Evolutionary conservation across 306 rosid species (phyloP).

Genomic region (Hippophae tibetana): DNA sequence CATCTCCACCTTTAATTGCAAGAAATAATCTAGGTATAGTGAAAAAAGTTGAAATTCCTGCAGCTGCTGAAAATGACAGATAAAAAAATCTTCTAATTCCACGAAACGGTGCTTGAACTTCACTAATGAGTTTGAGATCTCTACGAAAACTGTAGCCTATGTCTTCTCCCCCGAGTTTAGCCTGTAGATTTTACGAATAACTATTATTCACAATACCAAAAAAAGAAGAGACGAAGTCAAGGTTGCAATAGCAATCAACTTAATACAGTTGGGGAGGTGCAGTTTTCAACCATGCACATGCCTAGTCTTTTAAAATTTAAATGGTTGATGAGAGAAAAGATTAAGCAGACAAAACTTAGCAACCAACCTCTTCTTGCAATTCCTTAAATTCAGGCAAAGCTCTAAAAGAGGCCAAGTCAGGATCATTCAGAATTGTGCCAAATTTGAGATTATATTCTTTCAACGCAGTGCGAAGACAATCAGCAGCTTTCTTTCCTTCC

Average conservation of each 20-base stretch:
- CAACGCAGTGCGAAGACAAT: slow-evolving; percentile 75
- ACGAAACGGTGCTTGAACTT: slow-evolving; percentile 98
- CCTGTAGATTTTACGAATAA: slow-evolving; percentile 40
- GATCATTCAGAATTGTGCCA: slow-evolving; percentile 89
- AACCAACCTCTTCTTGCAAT: slow-evolving; percentile 82
- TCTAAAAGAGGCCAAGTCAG: slow-evolving; percentile 92
- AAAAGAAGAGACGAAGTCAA: slow-evolving; percentile 8
- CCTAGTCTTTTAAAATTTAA: too few relatives aligned
- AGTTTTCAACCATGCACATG: background rate
- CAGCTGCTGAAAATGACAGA: slow-evolving; percentile 74
- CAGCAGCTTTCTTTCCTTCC: slow-evolving; percentile 93
- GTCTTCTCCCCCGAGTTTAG: slow-evolving; percentile 91
- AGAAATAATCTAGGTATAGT: slow-evolving; percentile 60
- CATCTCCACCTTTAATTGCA: slow-evolving; percentile 70
- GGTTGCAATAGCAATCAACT: slow-evolving; percentile 5
- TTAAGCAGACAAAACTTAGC: slow-evolving; percentile 15
- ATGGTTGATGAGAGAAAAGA: background rate
- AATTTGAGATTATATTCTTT: slow-evolving; percentile 85
- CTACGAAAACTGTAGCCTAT: slow-evolving; percentile 85
- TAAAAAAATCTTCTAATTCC: slow-evolving; percentile 87
- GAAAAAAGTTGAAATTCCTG: slow-evolving; percentile 73
- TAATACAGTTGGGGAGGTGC: slow-evolving; percentile 5
- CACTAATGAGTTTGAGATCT: slow-evolving; percentile 97
- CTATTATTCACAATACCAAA: slow-evolving; percentile 1
- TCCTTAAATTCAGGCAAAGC: slow-evolving; percentile 90